phyloP scores from a whole-genome alignment of 1,284 basidiomycete genomes.

The Ganoderma meredithae region DNA sequence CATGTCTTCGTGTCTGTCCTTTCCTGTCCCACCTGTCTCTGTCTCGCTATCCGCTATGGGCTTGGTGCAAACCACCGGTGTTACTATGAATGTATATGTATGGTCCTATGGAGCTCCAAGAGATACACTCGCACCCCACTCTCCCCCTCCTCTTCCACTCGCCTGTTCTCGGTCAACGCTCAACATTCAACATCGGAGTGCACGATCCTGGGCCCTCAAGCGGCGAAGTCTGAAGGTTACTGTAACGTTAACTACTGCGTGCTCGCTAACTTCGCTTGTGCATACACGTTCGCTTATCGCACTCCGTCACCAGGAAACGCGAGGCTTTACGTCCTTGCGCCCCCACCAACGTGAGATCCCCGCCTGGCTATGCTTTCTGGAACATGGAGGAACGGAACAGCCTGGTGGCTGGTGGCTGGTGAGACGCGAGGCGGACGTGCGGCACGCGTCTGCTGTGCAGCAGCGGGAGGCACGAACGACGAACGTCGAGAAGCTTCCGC shows the following conservation, averaged over 20 bases:
- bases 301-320: not conserved
- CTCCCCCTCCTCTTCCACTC: not conserved
- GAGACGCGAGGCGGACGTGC: not conserved
- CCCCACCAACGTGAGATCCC: not conserved
- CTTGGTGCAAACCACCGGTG: constrained; percentile 24
- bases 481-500: not conserved
- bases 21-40: not conserved
- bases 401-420: not conserved
- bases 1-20: constrained; percentile 14
- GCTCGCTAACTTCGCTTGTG: not conserved
- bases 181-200: no score
- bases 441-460: not conserved
- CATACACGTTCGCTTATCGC: not conserved
- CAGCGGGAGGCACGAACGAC: not conserved
- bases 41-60: constrained; percentile 19
- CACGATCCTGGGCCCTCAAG: not conserved
- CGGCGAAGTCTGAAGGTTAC: not conserved
- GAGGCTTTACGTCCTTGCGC: not conserved
- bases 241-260: not conserved
- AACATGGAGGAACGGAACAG: not conserved
- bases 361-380: not conserved
- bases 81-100: constrained; percentile 34
- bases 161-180: no score
- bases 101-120: constrained; percentile 28
- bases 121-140: constrained; percentile 14